These are phyloP conservation scores for Rhodotorula paludigena DNA, from an alignment of 768 basidiomycete genomes.

Conservation along the genomic window DNA sequence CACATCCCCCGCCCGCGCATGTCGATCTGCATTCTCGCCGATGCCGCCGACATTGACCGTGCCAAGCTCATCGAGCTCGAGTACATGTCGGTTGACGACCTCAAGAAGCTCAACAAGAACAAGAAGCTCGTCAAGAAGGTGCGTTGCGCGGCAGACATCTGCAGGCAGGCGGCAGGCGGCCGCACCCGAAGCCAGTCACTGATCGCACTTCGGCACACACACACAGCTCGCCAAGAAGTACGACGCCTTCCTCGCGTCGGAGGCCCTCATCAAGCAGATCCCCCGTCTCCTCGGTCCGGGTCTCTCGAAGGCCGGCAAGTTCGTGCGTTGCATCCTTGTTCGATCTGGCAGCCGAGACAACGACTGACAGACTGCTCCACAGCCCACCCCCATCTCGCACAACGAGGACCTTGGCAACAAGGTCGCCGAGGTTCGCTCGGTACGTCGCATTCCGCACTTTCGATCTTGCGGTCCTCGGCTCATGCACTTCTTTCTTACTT, in stretches of 20 bases:
- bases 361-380: not conserved
- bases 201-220: too few species aligned
- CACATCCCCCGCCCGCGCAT: slow-evolving; percentile 97
- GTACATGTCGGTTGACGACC: slow-evolving; percentile 98
- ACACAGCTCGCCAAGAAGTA: slow-evolving; percentile 91
- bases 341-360: not conserved
- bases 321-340: slow-evolving; percentile 22
- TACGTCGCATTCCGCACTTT: not conserved
- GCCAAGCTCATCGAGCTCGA: slow-evolving; percentile 93
- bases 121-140: slow-evolving; percentile 90
- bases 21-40: slow-evolving; percentile 99
- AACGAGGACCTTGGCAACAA: slow-evolving; percentile 83
- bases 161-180: too few species aligned
- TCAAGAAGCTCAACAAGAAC: slow-evolving; percentile 89
- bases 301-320: slow-evolving; percentile 83
- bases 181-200: too few species aligned
- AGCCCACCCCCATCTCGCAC: slow-evolving; percentile 91
- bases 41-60: slow-evolving; percentile 96
- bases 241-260: slow-evolving; percentile 96
- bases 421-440: slow-evolving; percentile 87
- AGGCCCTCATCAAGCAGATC: slow-evolving; percentile 97
- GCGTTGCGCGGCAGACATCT: not conserved
- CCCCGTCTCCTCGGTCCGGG: slow-evolving; percentile 99
- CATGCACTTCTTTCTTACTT: not conserved
- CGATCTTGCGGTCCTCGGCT: not conserved